phyloP scores from a whole-genome alignment of 2,329 filamentous ascomycete species.

The Aspergillus pseudoviridinutans region DNA sequence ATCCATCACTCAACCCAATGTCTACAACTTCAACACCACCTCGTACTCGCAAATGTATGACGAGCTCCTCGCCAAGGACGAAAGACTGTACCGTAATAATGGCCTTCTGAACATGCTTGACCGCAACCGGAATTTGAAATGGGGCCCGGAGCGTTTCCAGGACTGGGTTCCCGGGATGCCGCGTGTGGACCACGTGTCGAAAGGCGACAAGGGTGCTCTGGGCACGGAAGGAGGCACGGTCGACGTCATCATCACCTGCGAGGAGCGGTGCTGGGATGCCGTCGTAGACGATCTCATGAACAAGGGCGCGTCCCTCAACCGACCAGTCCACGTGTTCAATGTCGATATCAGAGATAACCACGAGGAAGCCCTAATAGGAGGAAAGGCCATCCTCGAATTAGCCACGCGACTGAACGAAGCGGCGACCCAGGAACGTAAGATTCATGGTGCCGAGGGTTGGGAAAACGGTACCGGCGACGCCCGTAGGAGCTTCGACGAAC shows the following conservation, averaged over 20 bases:
- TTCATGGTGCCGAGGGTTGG: constrained; percentile 62
- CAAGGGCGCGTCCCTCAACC: constrained; percentile 79
- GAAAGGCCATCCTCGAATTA: constrained; percentile 85
- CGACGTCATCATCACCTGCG: constrained; percentile 93
- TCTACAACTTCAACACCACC: constrained; percentile 96
- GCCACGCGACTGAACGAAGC: constrained; percentile 79
- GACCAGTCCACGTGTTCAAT: constrained; percentile 96
- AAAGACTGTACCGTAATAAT: constrained; percentile 82
- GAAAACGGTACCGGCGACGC: constrained; percentile 64
- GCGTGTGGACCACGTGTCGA: constrained; percentile 65
- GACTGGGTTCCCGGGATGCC: constrained; percentile 91
- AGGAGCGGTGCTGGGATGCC: constrained; percentile 97
- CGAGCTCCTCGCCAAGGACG: constrained; percentile 81
- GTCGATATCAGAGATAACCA: constrained; percentile 98
- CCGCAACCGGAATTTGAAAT: constrained; percentile 87
- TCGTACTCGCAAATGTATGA: constrained; percentile 94
- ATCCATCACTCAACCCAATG: constrained; percentile 87
- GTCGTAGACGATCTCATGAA: constrained; percentile 90
- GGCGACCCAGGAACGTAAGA: constrained; percentile 70
- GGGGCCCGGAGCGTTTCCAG: constrained; percentile 94
- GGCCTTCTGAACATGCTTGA: constrained; percentile 94
- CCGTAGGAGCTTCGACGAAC: constrained; percentile 80
- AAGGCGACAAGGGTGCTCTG: constrained; percentile 67
- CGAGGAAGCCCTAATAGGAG: constrained; percentile 88
- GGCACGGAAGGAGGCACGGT: constrained; percentile 87